These are phyloP conservation scores for Zygosaccharomyces gambellarensis DNA, from an alignment of 805 yeast genomes.

Conservation along the genomic window DNA sequence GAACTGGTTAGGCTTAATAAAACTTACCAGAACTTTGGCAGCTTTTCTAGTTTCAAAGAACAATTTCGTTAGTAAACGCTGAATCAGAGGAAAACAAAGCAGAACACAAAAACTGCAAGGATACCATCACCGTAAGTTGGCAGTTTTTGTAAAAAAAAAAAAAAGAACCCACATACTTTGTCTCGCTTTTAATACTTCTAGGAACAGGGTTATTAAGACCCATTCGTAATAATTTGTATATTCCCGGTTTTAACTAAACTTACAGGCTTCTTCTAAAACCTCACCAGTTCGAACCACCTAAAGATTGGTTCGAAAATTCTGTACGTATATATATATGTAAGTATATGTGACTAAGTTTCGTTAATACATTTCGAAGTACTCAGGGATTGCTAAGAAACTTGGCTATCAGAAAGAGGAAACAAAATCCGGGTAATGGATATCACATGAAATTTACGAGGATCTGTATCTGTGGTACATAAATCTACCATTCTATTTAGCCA, in stretches of 20 bases:
- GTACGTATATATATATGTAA: too few relatives aligned
- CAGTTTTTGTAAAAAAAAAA: background rate
- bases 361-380: too few relatives aligned
- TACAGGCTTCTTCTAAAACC: too few relatives aligned
- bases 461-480: too few relatives aligned
- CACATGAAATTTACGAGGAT: too few relatives aligned
- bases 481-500: too few relatives aligned
- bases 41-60: conserved; percentile 57
- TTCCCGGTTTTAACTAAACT: background rate
- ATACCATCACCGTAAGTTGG: background rate
- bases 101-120: background rate
- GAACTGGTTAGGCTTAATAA: conserved; percentile 90
- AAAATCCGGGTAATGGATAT: too few relatives aligned
- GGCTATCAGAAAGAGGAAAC: too few relatives aligned
- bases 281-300: too few relatives aligned
- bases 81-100: background rate
- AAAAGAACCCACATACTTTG: conserved; percentile 52
- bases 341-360: too few relatives aligned
- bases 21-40: conserved; percentile 83
- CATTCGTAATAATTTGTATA: conserved; percentile 37
- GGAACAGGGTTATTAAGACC: conserved; percentile 95
- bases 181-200: conserved; percentile 78
- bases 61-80: conserved; percentile 1
- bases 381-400: too few relatives aligned
- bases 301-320: too few relatives aligned